Base-by-base conservation (phyloP, 2,329 filamentous ascomycete genomes). In the Macrophomina phaseolina region DNA sequence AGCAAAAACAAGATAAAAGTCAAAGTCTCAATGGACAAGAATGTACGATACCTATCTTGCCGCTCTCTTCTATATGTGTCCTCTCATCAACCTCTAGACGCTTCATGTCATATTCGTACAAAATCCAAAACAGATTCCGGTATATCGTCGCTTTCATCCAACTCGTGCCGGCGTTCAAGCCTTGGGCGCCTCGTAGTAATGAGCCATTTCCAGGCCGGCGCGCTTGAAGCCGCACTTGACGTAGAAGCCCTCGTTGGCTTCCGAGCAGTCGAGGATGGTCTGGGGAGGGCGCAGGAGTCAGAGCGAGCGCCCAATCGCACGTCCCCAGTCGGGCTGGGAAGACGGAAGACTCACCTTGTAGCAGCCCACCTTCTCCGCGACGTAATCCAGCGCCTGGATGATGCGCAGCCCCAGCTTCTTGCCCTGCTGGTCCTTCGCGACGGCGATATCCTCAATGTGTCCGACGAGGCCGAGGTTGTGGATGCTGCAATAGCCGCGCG, bases 381-480 rank as follows among this genome's bases (percentile, higher is more conserved):
- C 89, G 77, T 86, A 91, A 80, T 98, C 94, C 76, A 99, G 86
- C 7, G 94, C 93, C 82, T 98, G 92, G 74, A 98, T 98, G 71
- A 98, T 90, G 71, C 93, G 87, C 75, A 97, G 83, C 4, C 95
- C 95, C 51, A 98, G 85, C 82, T 97, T 97, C 87, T 98, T 97
- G 72, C 95, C 95, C 81, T 98, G 95, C 82, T 98, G 93, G 74
- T 96, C 92, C 81, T 94, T 93, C 70, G 92, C 89, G 45, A 99
- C 94, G 18, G 94, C 94, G 77, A 99, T 97, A 78, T 99, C 95
- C 80, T 98, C 95, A 80, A 98, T 97, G 81, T 98, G 95, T 12
- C 94, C 95, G 32, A 97, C 94, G 28, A 90, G 82, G 61, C 92
- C 92, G 52, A 95, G 86, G 72, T 87, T 88, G 78, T 94, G 92